Conservation (phyloP, 768 basidiomycete species). For the Phaffia tasmanica region DNA sequence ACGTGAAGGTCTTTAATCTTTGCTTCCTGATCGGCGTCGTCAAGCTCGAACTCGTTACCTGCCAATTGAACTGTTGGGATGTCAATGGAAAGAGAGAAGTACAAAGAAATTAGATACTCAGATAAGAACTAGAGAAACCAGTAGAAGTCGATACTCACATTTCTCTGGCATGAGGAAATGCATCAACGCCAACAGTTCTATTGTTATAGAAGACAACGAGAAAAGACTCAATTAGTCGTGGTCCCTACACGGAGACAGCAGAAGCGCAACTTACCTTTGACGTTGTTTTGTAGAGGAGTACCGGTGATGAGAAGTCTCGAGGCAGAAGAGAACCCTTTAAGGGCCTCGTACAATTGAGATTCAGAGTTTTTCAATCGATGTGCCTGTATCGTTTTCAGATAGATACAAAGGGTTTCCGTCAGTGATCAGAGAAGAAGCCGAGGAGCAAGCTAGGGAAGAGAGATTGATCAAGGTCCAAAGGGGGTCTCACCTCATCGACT, state of each 20-base stretch:
- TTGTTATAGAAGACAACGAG: constrained; percentile 20
- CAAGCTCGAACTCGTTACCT: constrained; percentile 90
- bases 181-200: constrained; percentile 92
- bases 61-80: constrained; percentile 49
- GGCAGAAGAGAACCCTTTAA: constrained; percentile 74
- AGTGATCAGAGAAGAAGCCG: constrained; percentile 8
- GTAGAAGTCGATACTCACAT: constrained; percentile 47
- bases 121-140: constrained; percentile 4
- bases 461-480: background rate
- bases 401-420: constrained; percentile 27
- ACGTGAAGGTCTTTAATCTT: constrained; percentile 85
- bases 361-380: constrained; percentile 98
- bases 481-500: constrained; percentile 71
- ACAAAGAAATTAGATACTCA: background rate
- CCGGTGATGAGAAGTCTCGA: constrained; percentile 95
- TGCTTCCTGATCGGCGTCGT: constrained; percentile 76
- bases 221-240: background rate
- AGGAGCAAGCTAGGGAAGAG: background rate
- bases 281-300: constrained; percentile 96
- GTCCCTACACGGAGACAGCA: background rate
- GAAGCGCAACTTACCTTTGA: constrained; percentile 58
- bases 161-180: constrained; percentile 99
- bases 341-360: constrained; percentile 89
- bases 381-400: constrained; percentile 48
- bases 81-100: background rate